Evolutionary conservation across 345 rosid species (phyloP).

Genomic region (Linum usitatissimum): DNA sequence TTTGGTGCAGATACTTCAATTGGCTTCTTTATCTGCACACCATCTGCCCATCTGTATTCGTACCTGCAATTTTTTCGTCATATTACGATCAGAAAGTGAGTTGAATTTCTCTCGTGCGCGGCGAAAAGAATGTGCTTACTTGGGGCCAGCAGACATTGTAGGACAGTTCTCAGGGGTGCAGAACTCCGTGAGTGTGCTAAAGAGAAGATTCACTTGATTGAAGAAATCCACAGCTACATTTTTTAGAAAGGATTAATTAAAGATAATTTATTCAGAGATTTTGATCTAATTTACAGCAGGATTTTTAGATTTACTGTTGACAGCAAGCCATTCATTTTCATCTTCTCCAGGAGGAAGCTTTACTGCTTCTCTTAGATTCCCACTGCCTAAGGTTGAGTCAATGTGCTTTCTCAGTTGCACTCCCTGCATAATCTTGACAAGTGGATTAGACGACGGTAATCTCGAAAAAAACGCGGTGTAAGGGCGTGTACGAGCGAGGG

Average conservation of each 20-base stretch:
- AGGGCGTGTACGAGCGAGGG: too few relatives aligned
- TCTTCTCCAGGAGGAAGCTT: conserved; percentile 99
- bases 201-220: conserved; percentile 98
- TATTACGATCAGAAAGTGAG: background rate
- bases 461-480: conserved; percentile 5
- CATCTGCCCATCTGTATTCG: conserved; percentile 99
- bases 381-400: conserved; percentile 96
- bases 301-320: conserved; percentile 47
- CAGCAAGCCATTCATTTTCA: conserved; percentile 97
- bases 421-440: conserved; percentile 41
- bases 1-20: conserved; percentile 99
- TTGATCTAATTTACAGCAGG: background rate
- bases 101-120: too few relatives aligned
- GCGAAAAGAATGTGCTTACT: conserved; percentile 33
- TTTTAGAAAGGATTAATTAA: conserved; percentile 3
- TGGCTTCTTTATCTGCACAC: conserved; percentile 94
- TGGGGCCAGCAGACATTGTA: conserved; percentile 99
- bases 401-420: conserved; percentile 96
- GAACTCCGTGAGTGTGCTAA: conserved; percentile 96
- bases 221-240: conserved; percentile 95
- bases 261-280: background rate
- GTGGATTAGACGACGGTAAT: too few relatives aligned
- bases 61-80: conserved; percentile 40
- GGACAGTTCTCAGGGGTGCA: conserved; percentile 94
- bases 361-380: conserved; percentile 97